Evolutionary conservation across 1,284 basidiomycete genomes (phyloP), one percentile per base, ranked within the genome.

Genomic region (Rhodotorula sp.): DNA sequence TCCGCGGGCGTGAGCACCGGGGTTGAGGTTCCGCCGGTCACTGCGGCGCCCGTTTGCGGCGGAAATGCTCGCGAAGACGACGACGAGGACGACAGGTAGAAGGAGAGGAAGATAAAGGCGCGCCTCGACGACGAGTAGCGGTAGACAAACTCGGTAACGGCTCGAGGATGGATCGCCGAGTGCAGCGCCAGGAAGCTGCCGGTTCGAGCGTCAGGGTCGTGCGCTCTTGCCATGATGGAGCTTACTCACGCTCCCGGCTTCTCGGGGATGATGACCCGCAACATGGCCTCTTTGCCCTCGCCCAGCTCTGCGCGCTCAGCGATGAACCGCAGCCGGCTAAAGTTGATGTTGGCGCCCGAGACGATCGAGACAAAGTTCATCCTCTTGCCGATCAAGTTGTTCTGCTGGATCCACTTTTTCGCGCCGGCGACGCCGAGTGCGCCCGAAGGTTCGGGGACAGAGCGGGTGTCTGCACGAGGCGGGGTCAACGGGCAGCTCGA

Each of bases 311-410:
- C 96, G 67, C 96, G 92, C 79, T 99, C 96, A 22, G 96, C 90
- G 32, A 99, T 95, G 79, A 99, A 99, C 11, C 96, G 87, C 57
- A 99, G 81, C 34, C 96, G 86, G 74, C 92, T 91, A 81, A 99
- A 99, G 83, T 99, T 98, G 92, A 99, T 97, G 82, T 99, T 99
- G 22, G 96, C 96, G 39, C 96, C 96, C 74, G 90, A 94, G 72
- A 99, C 84, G 63, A 98, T 88, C 3, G 88, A 94, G 47, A 98
- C 92, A 75, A 94, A 97, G 70, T 87, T 88, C 81, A 92, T 94
- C 66, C 90, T 86, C 1, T 90, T 87, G 57, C 90, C 90, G 62
- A 92, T 78, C 39, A 98, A 86, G 68, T 89, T 85, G 80, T 97
- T 92, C 67, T 88, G 81, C 44, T 87, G 77, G 72, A 99, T 92